Base-by-base conservation (phyloP, 2,329 filamentous ascomycete species). In the Dothideomycetes sp. region DNA sequence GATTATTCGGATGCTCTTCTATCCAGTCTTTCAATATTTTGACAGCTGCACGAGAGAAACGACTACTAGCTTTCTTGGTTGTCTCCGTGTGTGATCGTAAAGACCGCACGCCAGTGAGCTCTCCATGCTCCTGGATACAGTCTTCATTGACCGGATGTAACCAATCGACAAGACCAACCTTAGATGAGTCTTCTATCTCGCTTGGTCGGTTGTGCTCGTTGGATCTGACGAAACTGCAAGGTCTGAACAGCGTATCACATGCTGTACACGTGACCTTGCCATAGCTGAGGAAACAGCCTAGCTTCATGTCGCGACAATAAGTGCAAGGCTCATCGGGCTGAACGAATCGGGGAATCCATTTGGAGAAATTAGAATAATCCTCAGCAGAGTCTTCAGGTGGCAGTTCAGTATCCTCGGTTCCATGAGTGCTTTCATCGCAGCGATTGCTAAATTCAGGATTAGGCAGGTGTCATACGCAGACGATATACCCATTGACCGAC, bases 21-120 rank as follows among this genome's bases (percentile, higher is more conserved):
- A 94, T 72, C 88, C 88, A 95, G 51, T 80, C 79, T 62, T 89
- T 89, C 36, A 95, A 64, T 28, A 86, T 74, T 51, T 82, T 82
- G 47, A 91, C 74, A 1, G 85, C 84, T 50, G 87, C 80, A 47
- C 83, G 70, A 4, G 86, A 85, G 61, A 95, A 88, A 11, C 85
- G 76, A 36, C 81, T 76, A 39, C 78, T 82, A 46, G 76, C 76
- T 58, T 85, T 87, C 34, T 44, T 49, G 10, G 24, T 19, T 12
- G 30, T n/a, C 4, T 41, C 37, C 3, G 37, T 29, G 35, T 50
- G 53, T 9, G 54, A 56, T 18, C 43, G 46, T 16, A 57, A 43
- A 8, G 53, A 45, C 47, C 61, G 64, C 46, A 51, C 60, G 23
- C 64, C 58, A 1, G 59, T 62, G 6, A 58, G 43, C 3, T 45